A percentile compares a stretch with the other conserved stretches of the same genome.
Evolutionary conservation across 345 rosid species (phyloP).

Genomic region (Populus alba): DNA sequence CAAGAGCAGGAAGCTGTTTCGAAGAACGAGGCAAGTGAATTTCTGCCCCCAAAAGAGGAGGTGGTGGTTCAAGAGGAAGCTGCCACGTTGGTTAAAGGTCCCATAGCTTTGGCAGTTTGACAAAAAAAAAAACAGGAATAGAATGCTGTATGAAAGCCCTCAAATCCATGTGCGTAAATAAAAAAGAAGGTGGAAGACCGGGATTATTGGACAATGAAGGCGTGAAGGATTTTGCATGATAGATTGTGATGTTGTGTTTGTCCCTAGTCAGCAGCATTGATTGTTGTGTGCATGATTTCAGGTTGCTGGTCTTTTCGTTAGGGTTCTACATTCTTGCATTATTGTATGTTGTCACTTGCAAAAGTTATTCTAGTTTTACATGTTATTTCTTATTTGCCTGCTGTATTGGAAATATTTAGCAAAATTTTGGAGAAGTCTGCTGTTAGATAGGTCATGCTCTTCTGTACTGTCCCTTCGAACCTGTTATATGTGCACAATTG

Average conservation of each 20-base stretch:
- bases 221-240: conserved; percentile 25
- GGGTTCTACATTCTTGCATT: conserved; percentile 40
- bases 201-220: conserved; percentile 23
- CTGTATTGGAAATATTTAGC: conserved; percentile 29
- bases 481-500: conserved; percentile 24
- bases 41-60: conserved; percentile 23
- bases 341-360: conserved; percentile 23
- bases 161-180: conserved; percentile 29
- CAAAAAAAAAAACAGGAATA: conserved; percentile 6
- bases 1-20: conserved; percentile 32
- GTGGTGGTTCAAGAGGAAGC: conserved; percentile 35
- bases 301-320: conserved; percentile 34
- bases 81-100: conserved; percentile 36
- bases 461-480: conserved; percentile 10
- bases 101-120: conserved; percentile 36
- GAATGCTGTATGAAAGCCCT: conserved; percentile 19
- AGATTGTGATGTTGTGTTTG: conserved; percentile 34
- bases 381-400: conserved; percentile 28
- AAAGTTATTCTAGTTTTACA: conserved; percentile 25
- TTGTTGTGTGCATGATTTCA: conserved; percentile 41
- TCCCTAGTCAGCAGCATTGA: conserved; percentile 35
- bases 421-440: conserved; percentile 36
- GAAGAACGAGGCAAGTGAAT: conserved; percentile 31
- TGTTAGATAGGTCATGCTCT: conserved; percentile 19
- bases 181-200: conserved; percentile 25